These are phyloP conservation scores for Letharia columbiana DNA, from an alignment of 495 filamentous ascomycete species.

Conservation along the genomic window DNA sequence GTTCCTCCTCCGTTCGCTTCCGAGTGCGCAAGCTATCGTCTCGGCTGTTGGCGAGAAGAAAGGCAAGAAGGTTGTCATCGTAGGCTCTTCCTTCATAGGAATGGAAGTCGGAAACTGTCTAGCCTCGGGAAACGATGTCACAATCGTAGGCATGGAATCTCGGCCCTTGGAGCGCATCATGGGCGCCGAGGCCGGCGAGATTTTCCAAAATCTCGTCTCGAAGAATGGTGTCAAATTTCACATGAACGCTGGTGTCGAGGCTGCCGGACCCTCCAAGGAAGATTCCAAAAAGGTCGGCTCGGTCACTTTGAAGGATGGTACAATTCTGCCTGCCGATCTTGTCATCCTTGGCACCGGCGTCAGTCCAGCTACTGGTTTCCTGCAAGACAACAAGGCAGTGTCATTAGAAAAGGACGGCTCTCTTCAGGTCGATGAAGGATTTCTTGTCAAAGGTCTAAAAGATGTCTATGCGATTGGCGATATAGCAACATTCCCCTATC, in stretches of 20 bases:
- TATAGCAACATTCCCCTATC: constrained; percentile 91
- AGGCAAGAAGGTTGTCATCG: constrained; percentile 83
- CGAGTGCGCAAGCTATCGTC: constrained; percentile 67
- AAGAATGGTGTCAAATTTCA: constrained; percentile 82
- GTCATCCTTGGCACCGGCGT: constrained; percentile 90
- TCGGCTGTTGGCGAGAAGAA: constrained; percentile 65
- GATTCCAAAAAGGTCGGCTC: constrained; percentile 64
- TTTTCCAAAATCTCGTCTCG: constrained; percentile 69
- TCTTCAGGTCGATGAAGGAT: constrained; percentile 65
- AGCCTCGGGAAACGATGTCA: constrained; percentile 63
- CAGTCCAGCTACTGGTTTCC: constrained; percentile 72
- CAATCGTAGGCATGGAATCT: constrained; percentile 89
- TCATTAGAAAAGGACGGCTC: constrained; percentile 72
- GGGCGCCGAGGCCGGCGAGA: constrained; percentile 69
- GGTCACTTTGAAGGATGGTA: constrained; percentile 80
- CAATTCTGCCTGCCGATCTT: constrained; percentile 73
- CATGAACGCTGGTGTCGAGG: constrained; percentile 69
- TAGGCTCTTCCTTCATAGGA: constrained; percentile 89
- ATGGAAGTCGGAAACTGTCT: constrained; percentile 89
- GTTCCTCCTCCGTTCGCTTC: constrained; percentile 68
- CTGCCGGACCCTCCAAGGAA: constrained; percentile 58
- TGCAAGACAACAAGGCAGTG: constrained; percentile 61
- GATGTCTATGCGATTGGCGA: constrained; percentile 93
- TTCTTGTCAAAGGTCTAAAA: constrained; percentile 60
- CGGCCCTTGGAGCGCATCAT: constrained; percentile 81